Base-by-base conservation (phyloP, 257 asterid genomes). In the Orobanche coerulescens region DNA sequence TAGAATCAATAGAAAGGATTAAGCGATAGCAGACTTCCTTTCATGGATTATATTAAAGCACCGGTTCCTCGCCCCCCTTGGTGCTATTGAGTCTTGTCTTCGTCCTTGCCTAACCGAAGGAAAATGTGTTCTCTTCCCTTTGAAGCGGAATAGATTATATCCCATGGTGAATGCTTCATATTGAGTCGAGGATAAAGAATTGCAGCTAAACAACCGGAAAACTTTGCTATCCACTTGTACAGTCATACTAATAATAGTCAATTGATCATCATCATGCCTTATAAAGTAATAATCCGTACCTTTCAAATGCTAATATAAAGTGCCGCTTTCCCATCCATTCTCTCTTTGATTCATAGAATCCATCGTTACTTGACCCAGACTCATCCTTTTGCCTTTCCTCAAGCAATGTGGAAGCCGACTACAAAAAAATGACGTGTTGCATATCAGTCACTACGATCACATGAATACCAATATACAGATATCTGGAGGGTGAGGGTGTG, bases 321-420 rank as follows among this genome's bases (percentile, higher is more conserved):
- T 92, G 95, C 24, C 87, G 75, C 57, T 84, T 86, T 77, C 98
- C 98, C 90, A 92, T 74, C 98, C 98, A 92, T 69, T 92, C 98
- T 73, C 98, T 82, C 80, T 77, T 92, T 33, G 98, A 86, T 73
- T 84, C 94, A 62, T 86, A 92, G 76, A 86, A 92, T 57, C 96
- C 98, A 70, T 62, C 73, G 74, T 66, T 66, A 65, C 76, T 78
- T 64, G 95, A 81, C 43, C 81, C 64, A 61, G 84, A 65, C 61
- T 70, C 95, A 79, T 80, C 95, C 78, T 75, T 83, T 58, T 81
- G 95, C 75, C 79, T 86, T 75, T 82, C 96, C 69, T 84, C 94
- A 40, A 92, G 95, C 81, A 86, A 68, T 28, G 80, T 57, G 62
- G 88, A 82, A 37, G 98, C 96, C 77, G 88, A 78, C 98, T 92